These are phyloP conservation scores for Nicotiana obtusifolia DNA, from an alignment of 257 asterid species.

Conservation along the genomic window DNA sequence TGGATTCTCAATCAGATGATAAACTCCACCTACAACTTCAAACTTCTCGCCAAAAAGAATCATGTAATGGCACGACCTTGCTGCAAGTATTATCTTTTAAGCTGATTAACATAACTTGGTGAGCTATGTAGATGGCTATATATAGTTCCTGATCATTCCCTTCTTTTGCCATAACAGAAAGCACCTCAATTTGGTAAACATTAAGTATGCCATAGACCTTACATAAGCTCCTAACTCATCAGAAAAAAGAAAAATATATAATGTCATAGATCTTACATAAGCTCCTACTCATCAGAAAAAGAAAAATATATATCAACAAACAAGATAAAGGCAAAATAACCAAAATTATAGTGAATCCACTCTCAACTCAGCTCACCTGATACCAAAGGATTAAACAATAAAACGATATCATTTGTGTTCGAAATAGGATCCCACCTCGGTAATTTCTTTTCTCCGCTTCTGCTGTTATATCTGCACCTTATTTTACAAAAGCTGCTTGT, in stretches of 20 bases:
- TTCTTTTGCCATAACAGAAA: no score
- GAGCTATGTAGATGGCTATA: neutral
- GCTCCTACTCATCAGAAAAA: neutral
- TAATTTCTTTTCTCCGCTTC: neutral
- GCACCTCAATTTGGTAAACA: no score
- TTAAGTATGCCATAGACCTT: neutral
- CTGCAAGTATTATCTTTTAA: neutral
- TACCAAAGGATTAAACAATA: neutral
- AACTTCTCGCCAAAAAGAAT: no score
- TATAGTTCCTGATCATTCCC: neutral
- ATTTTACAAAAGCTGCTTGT: neutral
- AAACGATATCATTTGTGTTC: neutral
- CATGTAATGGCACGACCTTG: neutral
- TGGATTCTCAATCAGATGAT: no score
- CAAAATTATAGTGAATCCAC: neutral
- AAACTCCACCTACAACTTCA: no score
- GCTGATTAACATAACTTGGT: neutral
- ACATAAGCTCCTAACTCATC: neutral
- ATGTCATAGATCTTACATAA: neutral
- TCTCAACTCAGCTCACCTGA: neutral
- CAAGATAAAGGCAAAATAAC: neutral
- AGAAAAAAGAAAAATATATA: no score
- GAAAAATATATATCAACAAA: neutral
- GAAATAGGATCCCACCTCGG: neutral
- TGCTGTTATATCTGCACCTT: neutral